These are phyloP conservation scores for Juglanconis juglandina DNA, from an alignment of 2,329 filamentous ascomycete genomes.

Conservation along the genomic window DNA sequence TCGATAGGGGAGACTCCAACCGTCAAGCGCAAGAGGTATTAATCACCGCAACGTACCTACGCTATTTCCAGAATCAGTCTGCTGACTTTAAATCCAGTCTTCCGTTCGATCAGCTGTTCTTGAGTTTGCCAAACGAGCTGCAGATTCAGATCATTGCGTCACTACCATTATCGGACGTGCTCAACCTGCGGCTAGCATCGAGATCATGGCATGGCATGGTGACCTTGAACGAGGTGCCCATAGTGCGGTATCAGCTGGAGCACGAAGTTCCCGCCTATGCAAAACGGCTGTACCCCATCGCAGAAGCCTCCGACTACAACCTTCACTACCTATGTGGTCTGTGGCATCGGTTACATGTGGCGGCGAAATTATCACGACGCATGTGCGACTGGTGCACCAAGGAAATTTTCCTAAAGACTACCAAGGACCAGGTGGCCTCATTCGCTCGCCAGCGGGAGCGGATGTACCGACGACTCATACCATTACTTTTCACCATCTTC, in stretches of 20 bases:
- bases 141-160: conserved; percentile 61
- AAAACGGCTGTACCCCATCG: conserved; percentile 54
- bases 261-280: conserved; percentile 60
- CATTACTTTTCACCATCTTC: conserved; percentile 62
- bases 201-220: conserved; percentile 58
- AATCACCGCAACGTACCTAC: not conserved
- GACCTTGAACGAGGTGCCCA: conserved; percentile 57
- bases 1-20: conserved; percentile 18
- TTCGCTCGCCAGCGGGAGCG: conserved; percentile 60
- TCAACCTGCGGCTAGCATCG: conserved; percentile 57
- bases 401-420: conserved; percentile 60
- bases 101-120: conserved; percentile 56
- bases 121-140: conserved; percentile 57
- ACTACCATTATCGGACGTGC: conserved; percentile 57
- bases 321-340: conserved; percentile 62
- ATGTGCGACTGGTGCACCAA: conserved; percentile 65
- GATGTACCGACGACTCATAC: conserved; percentile 63
- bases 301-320: conserved; percentile 45
- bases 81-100: conserved; percentile 25
- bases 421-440: conserved; percentile 50
- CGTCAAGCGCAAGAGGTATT: conserved; percentile 31
- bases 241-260: conserved; percentile 59
- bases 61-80: conserved; percentile 1
- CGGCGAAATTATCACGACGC: conserved; percentile 57
- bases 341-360: conserved; percentile 64